phyloP scores from a whole-genome alignment of 2,329 filamentous ascomycete genomes.

The Scytalidium lignicola region DNA sequence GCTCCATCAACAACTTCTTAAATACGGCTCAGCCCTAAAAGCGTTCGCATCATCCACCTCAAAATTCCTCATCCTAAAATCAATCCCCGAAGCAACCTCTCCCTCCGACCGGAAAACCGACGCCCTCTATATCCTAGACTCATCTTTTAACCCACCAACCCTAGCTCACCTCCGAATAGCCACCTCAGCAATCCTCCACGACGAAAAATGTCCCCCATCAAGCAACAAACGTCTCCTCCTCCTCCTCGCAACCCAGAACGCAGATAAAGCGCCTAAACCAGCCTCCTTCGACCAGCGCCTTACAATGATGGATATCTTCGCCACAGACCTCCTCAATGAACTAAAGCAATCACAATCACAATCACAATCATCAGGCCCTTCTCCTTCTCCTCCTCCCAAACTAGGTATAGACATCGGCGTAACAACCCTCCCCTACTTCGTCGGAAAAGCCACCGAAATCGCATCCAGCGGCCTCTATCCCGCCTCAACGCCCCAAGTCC shows the following conservation, averaged over 20 bases:
- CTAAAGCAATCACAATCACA: constrained; percentile 6
- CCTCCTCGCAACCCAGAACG: constrained; percentile 58
- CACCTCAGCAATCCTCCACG: constrained; percentile 35
- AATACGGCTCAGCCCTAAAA: constrained; percentile 16
- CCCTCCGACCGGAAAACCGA: constrained; percentile 1
- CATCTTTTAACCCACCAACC: constrained; percentile 65
- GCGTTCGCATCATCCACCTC: constrained; percentile 20
- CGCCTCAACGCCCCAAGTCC: constrained; percentile 48
- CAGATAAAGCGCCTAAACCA: constrained; percentile 62
- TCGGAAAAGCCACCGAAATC: constrained; percentile 62
- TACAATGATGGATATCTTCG: constrained; percentile 67
- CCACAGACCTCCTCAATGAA: constrained; percentile 43
- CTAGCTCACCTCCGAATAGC: constrained; percentile 55
- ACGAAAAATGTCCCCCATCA: constrained; percentile 19
- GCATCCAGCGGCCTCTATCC: constrained; percentile 38
- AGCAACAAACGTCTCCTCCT: constrained; percentile 42
- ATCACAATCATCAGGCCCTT: constrained; percentile 6
- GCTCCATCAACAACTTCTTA: constrained; percentile 6
- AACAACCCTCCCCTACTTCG: constrained; percentile 68
- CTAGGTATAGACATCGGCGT: constrained; percentile 56
- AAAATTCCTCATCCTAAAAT: constrained; percentile 22
- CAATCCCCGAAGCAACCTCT: constrained; percentile 7
- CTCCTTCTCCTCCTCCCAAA: constrained; percentile 1
- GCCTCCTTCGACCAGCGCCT: constrained; percentile 64
- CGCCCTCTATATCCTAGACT: constrained; percentile 56